These are phyloP conservation scores for Cryphonectria japonica DNA, from an alignment of 2,329 filamentous ascomycete genomes.

Conservation along the genomic window DNA sequence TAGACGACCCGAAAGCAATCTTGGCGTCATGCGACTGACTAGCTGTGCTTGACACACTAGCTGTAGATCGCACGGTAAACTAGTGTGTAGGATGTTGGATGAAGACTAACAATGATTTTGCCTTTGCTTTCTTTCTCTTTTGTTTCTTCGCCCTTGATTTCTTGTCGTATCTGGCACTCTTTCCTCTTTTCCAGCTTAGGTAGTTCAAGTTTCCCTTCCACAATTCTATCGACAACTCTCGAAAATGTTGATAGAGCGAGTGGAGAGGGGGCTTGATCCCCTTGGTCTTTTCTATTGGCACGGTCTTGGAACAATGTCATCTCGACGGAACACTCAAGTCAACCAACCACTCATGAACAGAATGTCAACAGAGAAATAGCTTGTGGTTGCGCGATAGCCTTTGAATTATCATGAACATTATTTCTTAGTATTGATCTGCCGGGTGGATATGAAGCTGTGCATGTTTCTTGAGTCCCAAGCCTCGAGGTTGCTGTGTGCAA, in stretches of 20 bases:
- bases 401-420: slow-evolving; percentile 9
- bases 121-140: not conserved
- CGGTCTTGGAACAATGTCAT: slow-evolving; percentile 14
- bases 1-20: not conserved
- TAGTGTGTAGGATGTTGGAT: slow-evolving; percentile 21
- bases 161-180: slow-evolving; percentile 14
- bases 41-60: not conserved
- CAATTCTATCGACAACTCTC: not conserved
- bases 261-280: not conserved
- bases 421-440: not conserved
- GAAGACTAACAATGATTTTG: slow-evolving; percentile 14
- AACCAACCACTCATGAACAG: slow-evolving; percentile 22
- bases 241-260: not conserved
- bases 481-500: not conserved
- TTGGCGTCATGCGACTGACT: not conserved
- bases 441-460: not conserved
- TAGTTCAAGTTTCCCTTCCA: slow-evolving; percentile 10
- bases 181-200: slow-evolving; percentile 1
- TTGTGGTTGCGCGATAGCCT: slow-evolving; percentile 2
- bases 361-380: slow-evolving; percentile 25
- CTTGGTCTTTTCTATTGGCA: not conserved
- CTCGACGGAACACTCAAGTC: slow-evolving; percentile 19
- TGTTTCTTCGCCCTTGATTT: not conserved
- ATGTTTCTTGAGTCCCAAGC: not conserved
- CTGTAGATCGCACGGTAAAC: not conserved